Percentiles rank a stretch among this genome's conserved stretches.
Conservation (phyloP, 1,139 yeast species). For the Candida neerlandica region DNA sequence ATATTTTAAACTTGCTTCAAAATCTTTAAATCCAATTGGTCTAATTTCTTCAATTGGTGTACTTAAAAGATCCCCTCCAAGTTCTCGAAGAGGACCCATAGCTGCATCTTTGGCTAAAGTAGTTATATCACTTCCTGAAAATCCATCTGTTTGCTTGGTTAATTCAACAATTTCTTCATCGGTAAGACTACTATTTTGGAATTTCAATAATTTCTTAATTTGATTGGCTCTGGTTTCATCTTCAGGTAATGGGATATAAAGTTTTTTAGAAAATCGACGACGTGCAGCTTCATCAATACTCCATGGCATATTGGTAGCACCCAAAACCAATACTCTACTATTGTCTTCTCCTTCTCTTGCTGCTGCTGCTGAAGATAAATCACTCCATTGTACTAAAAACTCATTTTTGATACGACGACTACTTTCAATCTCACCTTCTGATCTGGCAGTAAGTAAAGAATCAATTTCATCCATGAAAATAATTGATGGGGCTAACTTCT, state of each 20-base stretch:
- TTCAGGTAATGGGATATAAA: constrained; percentile 94
- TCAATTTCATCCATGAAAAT: constrained; percentile 82
- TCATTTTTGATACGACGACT: constrained; percentile 91
- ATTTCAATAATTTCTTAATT: constrained; percentile 64
- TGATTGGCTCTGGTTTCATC: constrained; percentile 78
- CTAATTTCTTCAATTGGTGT: constrained; percentile 88
- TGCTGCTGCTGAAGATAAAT: constrained; percentile 90
- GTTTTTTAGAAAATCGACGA: constrained; percentile 89
- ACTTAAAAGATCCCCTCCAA: constrained; percentile 83
- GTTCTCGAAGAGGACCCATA: constrained; percentile 91
- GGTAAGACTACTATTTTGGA: constrained; percentile 73
- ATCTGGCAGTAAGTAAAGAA: constrained; percentile 80
- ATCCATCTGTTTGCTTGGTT: constrained; percentile 70
- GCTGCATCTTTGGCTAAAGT: constrained; percentile 98
- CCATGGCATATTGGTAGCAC: constrained; percentile 98
- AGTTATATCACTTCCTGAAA: constrained; percentile 92
- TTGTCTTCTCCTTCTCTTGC: constrained; percentile 63
- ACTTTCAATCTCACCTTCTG: constrained; percentile 91
- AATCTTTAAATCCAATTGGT: constrained; percentile 76
- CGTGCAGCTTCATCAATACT: constrained; percentile 98
- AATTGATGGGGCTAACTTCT: constrained; percentile 86
- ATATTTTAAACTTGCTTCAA: constrained; percentile 72
- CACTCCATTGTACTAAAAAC: constrained; percentile 95
- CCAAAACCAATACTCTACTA: constrained; percentile 83
- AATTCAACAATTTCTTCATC: constrained; percentile 65